phyloP scores from a whole-genome alignment of 768 basidiomycete genomes.

The Serendipita sp. region DNA sequence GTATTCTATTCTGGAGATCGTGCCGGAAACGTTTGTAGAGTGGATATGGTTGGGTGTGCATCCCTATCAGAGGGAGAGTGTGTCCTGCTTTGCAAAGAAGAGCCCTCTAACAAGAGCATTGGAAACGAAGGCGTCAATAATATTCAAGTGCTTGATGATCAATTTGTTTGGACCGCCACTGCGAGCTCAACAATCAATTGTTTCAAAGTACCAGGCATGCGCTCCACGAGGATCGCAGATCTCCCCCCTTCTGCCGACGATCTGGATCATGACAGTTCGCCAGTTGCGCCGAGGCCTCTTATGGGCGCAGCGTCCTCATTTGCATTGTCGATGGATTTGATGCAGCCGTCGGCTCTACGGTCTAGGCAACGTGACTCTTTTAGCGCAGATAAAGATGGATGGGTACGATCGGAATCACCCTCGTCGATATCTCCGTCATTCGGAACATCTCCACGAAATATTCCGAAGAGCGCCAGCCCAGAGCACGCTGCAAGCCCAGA shows the following conservation, averaged over 20 bases:
- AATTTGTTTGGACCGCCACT: slow-evolving; percentile 79
- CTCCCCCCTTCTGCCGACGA: neutral
- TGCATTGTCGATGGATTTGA: neutral
- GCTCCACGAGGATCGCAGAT: neutral
- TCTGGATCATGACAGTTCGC: neutral
- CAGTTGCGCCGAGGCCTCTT: neutral
- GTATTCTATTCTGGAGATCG: slow-evolving; percentile 92
- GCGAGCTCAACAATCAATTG: slow-evolving; percentile 66
- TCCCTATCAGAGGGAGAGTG: slow-evolving; percentile 86
- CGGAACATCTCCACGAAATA: neutral
- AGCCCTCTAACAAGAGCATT: slow-evolving; percentile 10
- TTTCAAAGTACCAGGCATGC: slow-evolving; percentile 53
- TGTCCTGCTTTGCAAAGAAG: slow-evolving; percentile 47
- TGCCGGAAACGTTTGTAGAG: slow-evolving; percentile 73
- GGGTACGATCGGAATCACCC: neutral
- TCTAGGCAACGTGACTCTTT: neutral
- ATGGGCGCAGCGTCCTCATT: neutral
- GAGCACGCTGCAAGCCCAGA: neutral
- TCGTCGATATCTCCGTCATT: neutral
- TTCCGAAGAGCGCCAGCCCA: neutral
- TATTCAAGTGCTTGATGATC: slow-evolving; percentile 69
- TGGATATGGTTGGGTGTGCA: slow-evolving; percentile 72
- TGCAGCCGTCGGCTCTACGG: neutral
- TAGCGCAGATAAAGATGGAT: neutral
- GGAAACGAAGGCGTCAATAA: slow-evolving; percentile 58